Evolutionary conservation across 2,329 filamentous ascomycete genomes (phyloP).

Genomic region (Colletotrichum musicola): DNA sequence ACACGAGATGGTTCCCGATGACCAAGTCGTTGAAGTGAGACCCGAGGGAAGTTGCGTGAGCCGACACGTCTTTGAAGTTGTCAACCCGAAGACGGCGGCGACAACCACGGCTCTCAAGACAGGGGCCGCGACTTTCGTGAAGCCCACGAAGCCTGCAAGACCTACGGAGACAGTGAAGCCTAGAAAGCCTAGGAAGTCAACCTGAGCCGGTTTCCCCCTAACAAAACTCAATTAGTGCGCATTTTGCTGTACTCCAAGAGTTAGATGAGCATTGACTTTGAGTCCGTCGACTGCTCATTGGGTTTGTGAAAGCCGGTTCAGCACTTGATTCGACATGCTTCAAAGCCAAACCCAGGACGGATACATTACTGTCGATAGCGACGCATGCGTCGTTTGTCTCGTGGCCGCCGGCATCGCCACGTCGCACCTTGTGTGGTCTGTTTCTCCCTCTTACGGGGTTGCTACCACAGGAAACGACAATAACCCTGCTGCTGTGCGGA

Average conservation of each 20-base stretch:
- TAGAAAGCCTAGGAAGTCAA: constrained; percentile 27
- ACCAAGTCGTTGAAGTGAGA: constrained; percentile 71
- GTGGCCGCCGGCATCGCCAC: constrained; percentile 30
- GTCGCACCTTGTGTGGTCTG: constrained; percentile 10
- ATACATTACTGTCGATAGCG: constrained; percentile 18
- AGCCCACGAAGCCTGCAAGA: constrained; percentile 26
- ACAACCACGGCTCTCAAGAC: not conserved
- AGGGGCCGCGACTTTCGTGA: not conserved
- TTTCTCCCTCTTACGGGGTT: not conserved
- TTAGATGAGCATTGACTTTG: constrained; percentile 14
- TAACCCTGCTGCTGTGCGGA: constrained; percentile 9
- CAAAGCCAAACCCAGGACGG: constrained; percentile 20
- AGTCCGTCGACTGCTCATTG: constrained; percentile 11
- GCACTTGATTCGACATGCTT: constrained; percentile 17
- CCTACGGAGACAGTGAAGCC: constrained; percentile 14
- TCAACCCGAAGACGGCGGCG: constrained; percentile 9
- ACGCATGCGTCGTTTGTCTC: constrained; percentile 21
- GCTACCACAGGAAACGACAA: not conserved
- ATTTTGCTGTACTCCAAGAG: not conserved
- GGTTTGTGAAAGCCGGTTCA: not conserved
- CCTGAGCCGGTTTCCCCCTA: constrained; percentile 5
- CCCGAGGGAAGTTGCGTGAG: constrained; percentile 60
- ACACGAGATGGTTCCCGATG: constrained; percentile 85
- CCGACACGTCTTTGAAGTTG: constrained; percentile 53
- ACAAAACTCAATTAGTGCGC: not conserved